phyloP scores from a whole-genome alignment of 2,329 filamentous ascomycete species.

The Exophiala bonariae region DNA sequence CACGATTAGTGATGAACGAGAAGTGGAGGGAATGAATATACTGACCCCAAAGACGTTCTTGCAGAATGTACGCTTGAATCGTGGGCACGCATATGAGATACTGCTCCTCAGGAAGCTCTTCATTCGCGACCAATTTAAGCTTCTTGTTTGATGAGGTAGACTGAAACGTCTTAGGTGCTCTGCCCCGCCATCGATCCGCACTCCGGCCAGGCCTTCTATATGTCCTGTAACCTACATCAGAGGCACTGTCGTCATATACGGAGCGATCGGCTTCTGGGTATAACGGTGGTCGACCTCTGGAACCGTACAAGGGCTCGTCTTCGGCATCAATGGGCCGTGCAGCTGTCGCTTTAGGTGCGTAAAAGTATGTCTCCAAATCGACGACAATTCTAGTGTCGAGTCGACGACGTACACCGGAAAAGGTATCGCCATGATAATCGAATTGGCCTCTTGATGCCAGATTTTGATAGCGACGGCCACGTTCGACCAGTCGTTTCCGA shows the following conservation, averaged over 20 bases:
- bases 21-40: not conserved
- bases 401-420: not conserved
- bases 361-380: not conserved
- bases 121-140: not conserved
- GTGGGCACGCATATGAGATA: not conserved
- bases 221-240: too few relatives aligned
- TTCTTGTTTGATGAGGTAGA: not conserved
- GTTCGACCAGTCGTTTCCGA: not conserved
- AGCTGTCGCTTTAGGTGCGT: not conserved
- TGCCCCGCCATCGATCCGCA: not conserved
- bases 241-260: not conserved
- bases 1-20: not conserved
- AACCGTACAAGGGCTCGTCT: not conserved
- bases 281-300: not conserved
- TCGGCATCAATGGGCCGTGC: too few relatives aligned
- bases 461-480: not conserved
- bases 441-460: not conserved
- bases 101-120: not conserved
- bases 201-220: not conserved
- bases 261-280: not conserved
- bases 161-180: not conserved
- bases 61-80: not conserved
- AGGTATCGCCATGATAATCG: conserved; percentile 1
- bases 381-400: not conserved
- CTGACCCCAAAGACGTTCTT: not conserved